Conservation (phyloP, 2,329 filamentous ascomycete species). For the Diaporthe velutina region DNA sequence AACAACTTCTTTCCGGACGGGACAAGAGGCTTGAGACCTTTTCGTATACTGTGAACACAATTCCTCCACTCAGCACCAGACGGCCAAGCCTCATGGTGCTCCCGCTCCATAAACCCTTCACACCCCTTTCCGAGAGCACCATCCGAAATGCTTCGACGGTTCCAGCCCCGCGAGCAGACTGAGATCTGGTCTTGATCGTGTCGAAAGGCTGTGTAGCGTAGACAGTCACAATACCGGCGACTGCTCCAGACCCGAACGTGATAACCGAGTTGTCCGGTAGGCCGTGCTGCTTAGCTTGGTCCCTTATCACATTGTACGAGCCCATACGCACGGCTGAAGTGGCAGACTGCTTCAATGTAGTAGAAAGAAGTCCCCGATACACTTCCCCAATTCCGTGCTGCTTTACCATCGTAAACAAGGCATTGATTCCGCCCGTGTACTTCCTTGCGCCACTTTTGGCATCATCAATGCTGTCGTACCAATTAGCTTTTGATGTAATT, state of each 20-base stretch:
- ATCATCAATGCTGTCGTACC: not conserved
- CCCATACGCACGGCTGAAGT: constrained; percentile 63
- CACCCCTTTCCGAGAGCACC: constrained; percentile 68
- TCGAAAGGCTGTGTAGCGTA: constrained; percentile 73
- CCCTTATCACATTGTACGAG: constrained; percentile 61
- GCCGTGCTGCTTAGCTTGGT: constrained; percentile 43
- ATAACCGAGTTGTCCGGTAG: constrained; percentile 40
- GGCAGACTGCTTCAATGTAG: constrained; percentile 61
- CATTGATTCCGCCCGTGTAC: not conserved
- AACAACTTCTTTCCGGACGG: too few species aligned
- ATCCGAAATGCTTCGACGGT: constrained; percentile 68
- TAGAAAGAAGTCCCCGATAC: constrained; percentile 53
- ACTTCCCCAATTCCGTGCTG: not conserved
- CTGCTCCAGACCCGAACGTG: constrained; percentile 47
- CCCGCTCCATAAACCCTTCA: constrained; percentile 75
- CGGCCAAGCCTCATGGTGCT: constrained; percentile 76
- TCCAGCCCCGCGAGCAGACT: constrained; percentile 69
- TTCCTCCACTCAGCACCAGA: constrained; percentile 75
- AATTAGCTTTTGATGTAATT: not conserved
- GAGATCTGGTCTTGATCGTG: constrained; percentile 73
- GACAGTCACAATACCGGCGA: constrained; percentile 72
- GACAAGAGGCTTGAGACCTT: constrained; percentile 51
- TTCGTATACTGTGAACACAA: constrained; percentile 74
- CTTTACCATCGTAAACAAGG: not conserved
- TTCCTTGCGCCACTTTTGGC: not conserved